Percentiles rank a stretch among this genome's conserved stretches.
Conservation (phyloP, 2,329 filamentous ascomycete genomes). For the Aspergillus pseudotamarii region DNA sequence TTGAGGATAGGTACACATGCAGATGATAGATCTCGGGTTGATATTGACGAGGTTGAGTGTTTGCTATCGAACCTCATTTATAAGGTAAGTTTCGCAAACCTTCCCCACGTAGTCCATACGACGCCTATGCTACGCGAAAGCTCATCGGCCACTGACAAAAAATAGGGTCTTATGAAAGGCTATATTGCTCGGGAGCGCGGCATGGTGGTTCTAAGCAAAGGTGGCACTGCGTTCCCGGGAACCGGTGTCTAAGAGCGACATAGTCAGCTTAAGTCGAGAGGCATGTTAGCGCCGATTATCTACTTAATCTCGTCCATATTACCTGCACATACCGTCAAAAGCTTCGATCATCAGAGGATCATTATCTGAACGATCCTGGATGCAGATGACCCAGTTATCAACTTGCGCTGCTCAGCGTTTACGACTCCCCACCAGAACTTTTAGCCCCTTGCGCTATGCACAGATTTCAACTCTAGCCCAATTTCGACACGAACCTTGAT, state of each 20-base stretch:
- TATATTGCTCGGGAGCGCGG: constrained; percentile 92
- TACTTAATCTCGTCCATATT: background rate
- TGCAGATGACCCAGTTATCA: background rate
- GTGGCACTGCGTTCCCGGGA: constrained; percentile 81
- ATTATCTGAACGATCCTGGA: background rate
- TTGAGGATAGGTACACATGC: constrained; percentile 69
- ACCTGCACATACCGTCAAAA: background rate
- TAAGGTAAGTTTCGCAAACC: constrained; percentile 65
- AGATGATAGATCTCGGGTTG: constrained; percentile 61
- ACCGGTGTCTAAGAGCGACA: constrained; percentile 64
- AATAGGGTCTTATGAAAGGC: constrained; percentile 92
- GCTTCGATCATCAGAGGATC: background rate
- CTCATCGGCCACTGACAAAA: constrained; percentile 20
- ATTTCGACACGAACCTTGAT: background rate
- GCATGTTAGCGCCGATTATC: background rate
- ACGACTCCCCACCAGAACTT: background rate
- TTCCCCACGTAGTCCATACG: background rate
- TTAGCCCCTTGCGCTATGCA: background rate
- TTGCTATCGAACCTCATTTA: constrained; percentile 96
- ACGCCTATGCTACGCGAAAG: background rate
- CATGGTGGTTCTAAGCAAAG: constrained; percentile 91
- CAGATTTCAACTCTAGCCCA: background rate
- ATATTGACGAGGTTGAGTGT: constrained; percentile 93
- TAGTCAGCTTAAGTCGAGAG: background rate
- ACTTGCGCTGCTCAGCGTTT: background rate